Evolutionary conservation across 768 basidiomycete genomes (phyloP).

Genomic region (Dentipellis sp.): DNA sequence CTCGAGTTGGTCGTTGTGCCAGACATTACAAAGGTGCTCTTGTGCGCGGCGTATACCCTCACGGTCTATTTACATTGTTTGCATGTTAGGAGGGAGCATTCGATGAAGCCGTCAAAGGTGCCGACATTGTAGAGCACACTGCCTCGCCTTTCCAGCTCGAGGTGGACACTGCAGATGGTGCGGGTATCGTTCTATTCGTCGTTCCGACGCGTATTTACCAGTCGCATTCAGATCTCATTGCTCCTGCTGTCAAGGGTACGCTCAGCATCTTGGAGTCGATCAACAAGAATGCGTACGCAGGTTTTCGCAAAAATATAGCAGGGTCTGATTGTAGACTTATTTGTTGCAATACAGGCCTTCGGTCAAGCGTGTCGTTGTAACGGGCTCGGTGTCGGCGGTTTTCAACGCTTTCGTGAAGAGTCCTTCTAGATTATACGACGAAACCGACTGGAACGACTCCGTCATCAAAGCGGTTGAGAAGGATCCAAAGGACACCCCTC

Average conservation of each 20-base stretch:
- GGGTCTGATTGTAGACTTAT: too few species aligned
- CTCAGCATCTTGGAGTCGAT: constrained; percentile 24
- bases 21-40: constrained; percentile 33
- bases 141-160: constrained; percentile 24
- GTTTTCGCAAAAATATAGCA: too few species aligned
- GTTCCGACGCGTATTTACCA: neutral
- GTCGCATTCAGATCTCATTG: constrained; percentile 20
- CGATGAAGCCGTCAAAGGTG: constrained; percentile 34
- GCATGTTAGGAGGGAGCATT: constrained; percentile 23
- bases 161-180: constrained; percentile 14
- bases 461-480: constrained; percentile 20
- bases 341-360: constrained; percentile 6
- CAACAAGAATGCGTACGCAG: constrained; percentile 17
- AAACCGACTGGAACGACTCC: constrained; percentile 24
- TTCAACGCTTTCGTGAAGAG: constrained; percentile 1
- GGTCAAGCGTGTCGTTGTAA: constrained; percentile 36
- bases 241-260: constrained; percentile 34
- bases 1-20: constrained; percentile 36
- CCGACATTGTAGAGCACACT: constrained; percentile 27
- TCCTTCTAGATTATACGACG: neutral
- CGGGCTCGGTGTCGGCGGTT: constrained; percentile 28
- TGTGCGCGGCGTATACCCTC: too few species aligned
- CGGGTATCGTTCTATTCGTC: neutral
- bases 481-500: constrained; percentile 19
- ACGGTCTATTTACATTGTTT: neutral